Evolutionary conservation across 371 early-diverging fungal genomes (phyloP), one percentile per base, ranked within the genome.

Genomic region (Lichtheimia corymbifera): DNA sequence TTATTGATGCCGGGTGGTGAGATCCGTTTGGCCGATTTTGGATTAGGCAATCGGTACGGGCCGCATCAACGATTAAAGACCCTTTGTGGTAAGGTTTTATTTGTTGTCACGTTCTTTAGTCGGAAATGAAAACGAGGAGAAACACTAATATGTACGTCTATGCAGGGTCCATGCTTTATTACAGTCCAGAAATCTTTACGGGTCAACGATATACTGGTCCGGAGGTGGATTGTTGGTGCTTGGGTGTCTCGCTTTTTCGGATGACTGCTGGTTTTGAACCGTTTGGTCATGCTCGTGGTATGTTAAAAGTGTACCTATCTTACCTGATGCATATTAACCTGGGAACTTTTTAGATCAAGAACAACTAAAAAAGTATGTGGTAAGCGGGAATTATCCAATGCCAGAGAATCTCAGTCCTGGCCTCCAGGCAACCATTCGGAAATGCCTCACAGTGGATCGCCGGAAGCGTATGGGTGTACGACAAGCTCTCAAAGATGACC

Each of bases 241-340:
- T 95, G 40, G 97, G 97, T 9, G 93, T 97, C 11, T 89, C 94
- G 50, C 65, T 97, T 13, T 97, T 91, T 71, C 89, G 94, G 28
- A 87, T 96, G 82, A 88, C 92, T 9, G 92, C 93, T 40, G 97
- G 97, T 3, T 86, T 88, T 62, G 88, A 95, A 41, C 97, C 96
- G 0, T 97, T 95, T 79, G 87, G 78, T n/a, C 83, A 82, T 56
- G 75, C 83, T 40, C 77, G 74, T 53, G 72, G 80, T 76, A 73
- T 74, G 66, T 53, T 52, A 27, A 52, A 24, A 27, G 22, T 1
- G 11, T 35, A 2, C 5, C 11, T 9, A 9, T 35, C 1, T 9
- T 35, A 11, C 0, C 7, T 35, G 35, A 47, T 47, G 14, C 17
- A 47, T 2, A n/a, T 47, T n/a, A 13, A 18, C 11, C 47, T 47